These are phyloP conservation scores for Aspergillus glaucus DNA, from an alignment of 2,329 filamentous ascomycete genomes.

Conservation along the genomic window DNA sequence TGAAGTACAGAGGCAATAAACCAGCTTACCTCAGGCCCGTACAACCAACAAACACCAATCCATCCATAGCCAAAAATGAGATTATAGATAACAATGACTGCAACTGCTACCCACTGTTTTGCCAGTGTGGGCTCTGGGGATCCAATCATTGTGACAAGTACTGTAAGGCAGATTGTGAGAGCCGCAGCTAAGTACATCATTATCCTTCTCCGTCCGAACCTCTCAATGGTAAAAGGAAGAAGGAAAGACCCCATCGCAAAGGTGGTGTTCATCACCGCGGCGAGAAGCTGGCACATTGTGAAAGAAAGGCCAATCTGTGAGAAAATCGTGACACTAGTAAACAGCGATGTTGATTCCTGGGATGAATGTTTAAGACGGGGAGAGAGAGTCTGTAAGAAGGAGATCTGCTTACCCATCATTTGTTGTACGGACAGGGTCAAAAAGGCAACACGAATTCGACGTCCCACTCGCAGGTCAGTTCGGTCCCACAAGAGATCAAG, in stretches of 20 bases:
- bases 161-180: neutral
- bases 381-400: no score
- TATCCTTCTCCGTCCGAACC: constrained; percentile 7
- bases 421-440: constrained; percentile 23
- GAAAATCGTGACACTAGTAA: constrained; percentile 28
- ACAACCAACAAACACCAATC: no score
- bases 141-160: no score
- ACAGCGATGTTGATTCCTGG: constrained; percentile 19
- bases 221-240: constrained; percentile 3
- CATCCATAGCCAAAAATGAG: no score
- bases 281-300: constrained; percentile 17
- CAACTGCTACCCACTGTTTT: no score
- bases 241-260: constrained; percentile 10
- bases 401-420: no score
- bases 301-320: constrained; percentile 20
- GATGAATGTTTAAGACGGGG: constrained; percentile 30
- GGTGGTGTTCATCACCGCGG: constrained; percentile 2
- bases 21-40: no score
- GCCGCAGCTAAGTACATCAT: neutral
- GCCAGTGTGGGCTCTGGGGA: no score
- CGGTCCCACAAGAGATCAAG: constrained; percentile 25
- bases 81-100: no score
- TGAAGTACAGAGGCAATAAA: no score
- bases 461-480: constrained; percentile 29
- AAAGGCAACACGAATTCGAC: constrained; percentile 33